These are phyloP conservation scores for Harringtonia lauricola DNA, from an alignment of 2,329 filamentous ascomycete species.

Conservation along the genomic window DNA sequence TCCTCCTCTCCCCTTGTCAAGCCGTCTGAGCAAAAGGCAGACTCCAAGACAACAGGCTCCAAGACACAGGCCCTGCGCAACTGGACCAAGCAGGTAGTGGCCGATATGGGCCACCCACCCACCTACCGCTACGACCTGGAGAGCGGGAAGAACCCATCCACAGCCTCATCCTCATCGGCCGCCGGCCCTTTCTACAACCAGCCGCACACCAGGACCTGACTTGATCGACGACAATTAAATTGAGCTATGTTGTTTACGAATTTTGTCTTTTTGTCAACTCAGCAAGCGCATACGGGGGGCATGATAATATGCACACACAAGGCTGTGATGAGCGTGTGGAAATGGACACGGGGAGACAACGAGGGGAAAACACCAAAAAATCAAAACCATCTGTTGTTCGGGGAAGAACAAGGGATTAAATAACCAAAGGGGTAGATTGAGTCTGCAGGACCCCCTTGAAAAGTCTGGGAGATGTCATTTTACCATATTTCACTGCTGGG, in stretches of 20 bases:
- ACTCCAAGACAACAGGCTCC: no score
- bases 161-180: neutral
- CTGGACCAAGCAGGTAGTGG: constrained; percentile 10
- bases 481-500: no score
- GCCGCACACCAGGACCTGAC: neutral
- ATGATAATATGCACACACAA: no score
- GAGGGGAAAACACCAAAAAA: no score
- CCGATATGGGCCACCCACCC: constrained; percentile 10
- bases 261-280: neutral
- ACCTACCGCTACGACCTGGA: constrained; percentile 9
- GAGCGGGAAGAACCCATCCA: neutral
- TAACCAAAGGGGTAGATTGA: no score
- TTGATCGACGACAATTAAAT: neutral
- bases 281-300: no score
- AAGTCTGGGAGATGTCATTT: no score
- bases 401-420: no score
- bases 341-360: no score
- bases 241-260: neutral
- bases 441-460: no score
- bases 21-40: constrained; percentile 11
- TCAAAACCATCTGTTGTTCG: no score
- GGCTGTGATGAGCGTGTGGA: no score
- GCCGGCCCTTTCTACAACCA: neutral
- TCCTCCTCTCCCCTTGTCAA: constrained; percentile 2
- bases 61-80: constrained; percentile 1